These are phyloP conservation scores for Colletotrichum sp. DNA, from an alignment of 2,329 filamentous ascomycete genomes.

Conservation along the genomic window DNA sequence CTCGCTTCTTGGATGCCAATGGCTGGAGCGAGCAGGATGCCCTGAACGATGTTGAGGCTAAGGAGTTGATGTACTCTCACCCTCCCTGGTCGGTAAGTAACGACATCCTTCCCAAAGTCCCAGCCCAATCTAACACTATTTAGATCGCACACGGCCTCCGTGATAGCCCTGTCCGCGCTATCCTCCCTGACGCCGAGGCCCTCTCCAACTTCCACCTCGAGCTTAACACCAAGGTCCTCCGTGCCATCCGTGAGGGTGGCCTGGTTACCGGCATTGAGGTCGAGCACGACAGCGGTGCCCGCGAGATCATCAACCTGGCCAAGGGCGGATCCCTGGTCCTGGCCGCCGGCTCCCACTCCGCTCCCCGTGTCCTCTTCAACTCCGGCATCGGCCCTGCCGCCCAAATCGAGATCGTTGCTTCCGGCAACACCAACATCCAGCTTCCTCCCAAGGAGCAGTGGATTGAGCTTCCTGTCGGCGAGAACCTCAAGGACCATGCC, in stretches of 20 bases:
- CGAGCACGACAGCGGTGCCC: conserved; percentile 7
- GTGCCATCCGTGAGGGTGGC: conserved; percentile 23
- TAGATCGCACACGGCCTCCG: conserved; percentile 22
- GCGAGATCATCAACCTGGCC: conserved; percentile 22
- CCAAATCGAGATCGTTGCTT: conserved; percentile 50
- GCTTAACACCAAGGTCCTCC: conserved; percentile 22
- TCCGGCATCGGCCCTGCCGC: conserved; percentile 57
- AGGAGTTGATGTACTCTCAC: conserved; percentile 22
- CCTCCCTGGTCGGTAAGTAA: conserved; percentile 20
- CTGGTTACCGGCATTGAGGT: conserved; percentile 39
- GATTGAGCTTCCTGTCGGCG: conserved; percentile 46
- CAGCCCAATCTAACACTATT: background rate
- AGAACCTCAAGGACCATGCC: conserved; percentile 39
- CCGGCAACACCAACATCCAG: conserved; percentile 41
- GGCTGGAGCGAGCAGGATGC: conserved; percentile 21
- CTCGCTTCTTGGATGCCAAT: conserved; percentile 17
- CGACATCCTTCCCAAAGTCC: accelerated
- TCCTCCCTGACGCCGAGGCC: conserved; percentile 40
- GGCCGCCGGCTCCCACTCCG: conserved; percentile 54
- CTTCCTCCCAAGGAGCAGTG: conserved; percentile 26
- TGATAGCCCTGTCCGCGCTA: conserved; percentile 31
- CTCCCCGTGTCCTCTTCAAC: conserved; percentile 61
- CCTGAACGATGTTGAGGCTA: conserved; percentile 20
- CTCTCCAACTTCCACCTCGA: conserved; percentile 40
- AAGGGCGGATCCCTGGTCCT: conserved; percentile 33